phyloP scores from a whole-genome alignment of 768 basidiomycete genomes.

The Psilocybe tampanensis region DNA sequence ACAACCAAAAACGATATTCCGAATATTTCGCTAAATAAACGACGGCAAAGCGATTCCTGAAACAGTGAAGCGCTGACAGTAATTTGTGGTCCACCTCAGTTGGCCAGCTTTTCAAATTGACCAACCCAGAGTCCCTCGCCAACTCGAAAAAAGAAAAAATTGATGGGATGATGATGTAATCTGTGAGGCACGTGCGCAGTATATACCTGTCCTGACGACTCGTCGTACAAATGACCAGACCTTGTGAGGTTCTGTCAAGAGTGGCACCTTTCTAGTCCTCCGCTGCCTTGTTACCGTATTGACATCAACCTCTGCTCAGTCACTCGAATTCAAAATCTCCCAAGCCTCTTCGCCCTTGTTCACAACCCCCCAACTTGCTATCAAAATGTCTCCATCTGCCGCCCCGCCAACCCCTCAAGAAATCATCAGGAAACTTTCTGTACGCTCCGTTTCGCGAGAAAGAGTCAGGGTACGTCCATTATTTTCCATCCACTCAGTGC shows the following conservation, averaged over 20 bases:
- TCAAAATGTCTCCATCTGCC: constrained; percentile 38
- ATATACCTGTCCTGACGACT: neutral
- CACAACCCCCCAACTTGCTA: neutral
- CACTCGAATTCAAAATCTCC: neutral
- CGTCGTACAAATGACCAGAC: neutral
- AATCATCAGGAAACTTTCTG: constrained; percentile 82
- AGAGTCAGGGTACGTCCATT: constrained; percentile 45
- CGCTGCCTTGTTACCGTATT: neutral
- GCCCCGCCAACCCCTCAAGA: constrained; percentile 85
- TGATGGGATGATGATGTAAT: neutral
- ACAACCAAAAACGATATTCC: neutral
- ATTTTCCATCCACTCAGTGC: neutral
- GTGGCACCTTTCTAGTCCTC: neutral
- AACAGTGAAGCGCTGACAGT: no score
- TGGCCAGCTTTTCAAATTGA: no score
- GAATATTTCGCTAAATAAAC: neutral
- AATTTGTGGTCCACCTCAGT: no score
- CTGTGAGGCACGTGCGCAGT: neutral
- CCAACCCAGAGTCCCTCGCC: no score
- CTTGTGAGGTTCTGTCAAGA: neutral
- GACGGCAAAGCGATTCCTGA: neutral
- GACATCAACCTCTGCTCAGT: neutral
- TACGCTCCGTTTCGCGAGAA: constrained; percentile 54
- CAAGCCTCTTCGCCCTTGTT: neutral
- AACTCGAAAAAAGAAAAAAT: no score